Percentiles rank a stretch among this genome's conserved stretches.
Conservation (phyloP, 768 basidiomycete species). For the Gyrodon lividus region DNA sequence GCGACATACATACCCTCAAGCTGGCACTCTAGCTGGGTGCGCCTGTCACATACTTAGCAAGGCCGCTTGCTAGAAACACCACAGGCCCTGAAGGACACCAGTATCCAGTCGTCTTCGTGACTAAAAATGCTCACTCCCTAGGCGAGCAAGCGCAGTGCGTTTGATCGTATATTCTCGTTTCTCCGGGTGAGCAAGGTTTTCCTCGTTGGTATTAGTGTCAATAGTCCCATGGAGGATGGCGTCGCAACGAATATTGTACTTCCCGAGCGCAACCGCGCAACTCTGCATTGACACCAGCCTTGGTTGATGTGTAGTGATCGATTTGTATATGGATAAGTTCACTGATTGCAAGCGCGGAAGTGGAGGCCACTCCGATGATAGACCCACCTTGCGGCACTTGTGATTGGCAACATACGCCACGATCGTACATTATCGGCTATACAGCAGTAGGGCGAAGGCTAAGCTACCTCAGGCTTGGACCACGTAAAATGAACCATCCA, state of each 20-base stretch:
- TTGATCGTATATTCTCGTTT: conserved; percentile 65
- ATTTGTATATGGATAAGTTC: neutral
- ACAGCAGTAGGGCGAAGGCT: too few relatives aligned
- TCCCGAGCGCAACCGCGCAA: conserved; percentile 74
- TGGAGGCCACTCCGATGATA: conserved; percentile 76
- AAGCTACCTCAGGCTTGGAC: too few relatives aligned
- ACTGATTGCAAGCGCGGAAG: conserved; percentile 52
- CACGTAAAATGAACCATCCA: conserved; percentile 74
- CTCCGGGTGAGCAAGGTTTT: conserved; percentile 57
- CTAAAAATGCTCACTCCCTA: conserved; percentile 50
- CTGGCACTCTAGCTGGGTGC: conserved; percentile 20
- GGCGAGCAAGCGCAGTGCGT: conserved; percentile 62
- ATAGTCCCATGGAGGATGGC: conserved; percentile 76
- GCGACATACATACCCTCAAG: too few relatives aligned
- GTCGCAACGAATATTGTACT: conserved; percentile 71
- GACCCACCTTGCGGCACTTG: conserved; percentile 71
- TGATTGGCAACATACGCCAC: conserved; percentile 62
- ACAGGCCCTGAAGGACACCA: conserved; percentile 65
- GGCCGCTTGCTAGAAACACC: conserved; percentile 70
- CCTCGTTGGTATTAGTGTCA: conserved; percentile 75
- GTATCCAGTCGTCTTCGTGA: neutral
- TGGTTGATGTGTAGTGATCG: conserved; percentile 78
- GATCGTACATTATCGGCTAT: conserved; percentile 31
- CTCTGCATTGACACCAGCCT: conserved; percentile 82
- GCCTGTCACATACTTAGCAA: conserved; percentile 70